phyloP scores from a whole-genome alignment of 2,329 filamentous ascomycete species.

The Aspergillus chevalieri region DNA sequence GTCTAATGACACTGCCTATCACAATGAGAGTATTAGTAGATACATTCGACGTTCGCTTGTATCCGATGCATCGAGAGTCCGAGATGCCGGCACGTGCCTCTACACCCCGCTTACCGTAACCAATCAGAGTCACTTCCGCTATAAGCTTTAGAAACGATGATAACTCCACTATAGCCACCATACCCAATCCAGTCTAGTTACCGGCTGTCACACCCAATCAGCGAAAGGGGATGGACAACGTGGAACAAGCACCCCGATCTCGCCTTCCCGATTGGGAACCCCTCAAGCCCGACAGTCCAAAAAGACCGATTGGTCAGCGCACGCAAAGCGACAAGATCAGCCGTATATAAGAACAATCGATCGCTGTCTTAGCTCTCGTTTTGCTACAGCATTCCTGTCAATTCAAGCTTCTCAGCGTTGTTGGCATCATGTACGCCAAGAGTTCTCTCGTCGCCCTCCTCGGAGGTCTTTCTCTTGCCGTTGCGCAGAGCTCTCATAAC shows the following conservation, averaged over 20 bases:
- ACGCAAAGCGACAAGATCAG: background rate
- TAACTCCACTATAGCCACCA: background rate
- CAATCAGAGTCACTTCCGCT: background rate
- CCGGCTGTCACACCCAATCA: background rate
- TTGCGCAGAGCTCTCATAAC: slow-evolving; percentile 17
- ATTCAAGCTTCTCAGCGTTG: background rate
- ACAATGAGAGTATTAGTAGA: background rate
- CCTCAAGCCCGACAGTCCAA: background rate
- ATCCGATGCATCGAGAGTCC: background rate
- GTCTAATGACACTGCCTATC: background rate
- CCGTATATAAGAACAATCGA: background rate
- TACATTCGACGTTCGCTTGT: background rate
- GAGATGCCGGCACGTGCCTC: background rate
- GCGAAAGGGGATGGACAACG: background rate
- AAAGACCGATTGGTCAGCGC: background rate
- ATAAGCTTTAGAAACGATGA: background rate
- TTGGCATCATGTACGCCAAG: slow-evolving; percentile 14
- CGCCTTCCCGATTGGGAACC: background rate
- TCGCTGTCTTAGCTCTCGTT: background rate
- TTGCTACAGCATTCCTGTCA: background rate
- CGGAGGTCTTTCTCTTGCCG: slow-evolving; percentile 14
- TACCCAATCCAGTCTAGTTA: background rate
- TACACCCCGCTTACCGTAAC: background rate
- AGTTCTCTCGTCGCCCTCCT: slow-evolving; percentile 15
- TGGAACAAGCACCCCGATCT: background rate